Evolutionary conservation across 108 stramenopile genomes (phyloP).

Genomic region (Thalassiosira profunda): DNA sequence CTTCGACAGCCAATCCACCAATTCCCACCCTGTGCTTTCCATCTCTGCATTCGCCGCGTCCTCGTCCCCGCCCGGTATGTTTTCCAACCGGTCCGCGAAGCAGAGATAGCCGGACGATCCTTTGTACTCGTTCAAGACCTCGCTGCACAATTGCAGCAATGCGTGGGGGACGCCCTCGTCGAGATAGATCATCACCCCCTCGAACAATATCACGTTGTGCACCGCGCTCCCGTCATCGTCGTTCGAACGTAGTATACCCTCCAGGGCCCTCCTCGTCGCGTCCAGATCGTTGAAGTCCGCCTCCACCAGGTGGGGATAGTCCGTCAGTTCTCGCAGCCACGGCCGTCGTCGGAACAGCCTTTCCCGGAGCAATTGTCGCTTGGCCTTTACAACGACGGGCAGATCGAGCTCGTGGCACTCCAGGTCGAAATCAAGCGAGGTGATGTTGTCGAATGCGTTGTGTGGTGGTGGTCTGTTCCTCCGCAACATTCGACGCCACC

Average conservation of each 20-base stretch:
- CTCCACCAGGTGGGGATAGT: conserved; percentile 46
- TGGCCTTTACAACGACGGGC: conserved; percentile 62
- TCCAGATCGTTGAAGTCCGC: conserved; percentile 69
- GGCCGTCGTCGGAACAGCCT: conserved; percentile 60
- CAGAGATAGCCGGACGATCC: conserved; percentile 35
- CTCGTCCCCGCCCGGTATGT: conserved; percentile 62
- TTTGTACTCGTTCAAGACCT: conserved; percentile 23
- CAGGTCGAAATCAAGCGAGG: conserved; percentile 17
- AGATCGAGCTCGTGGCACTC: conserved; percentile 70
- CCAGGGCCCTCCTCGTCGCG: conserved; percentile 38
- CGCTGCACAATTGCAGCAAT: conserved; percentile 49
- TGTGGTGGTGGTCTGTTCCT: neutral
- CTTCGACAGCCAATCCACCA: conserved; percentile 62
- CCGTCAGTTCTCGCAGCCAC: conserved; percentile 23
- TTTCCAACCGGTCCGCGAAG: conserved; percentile 78
- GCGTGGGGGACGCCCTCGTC: conserved; percentile 63
- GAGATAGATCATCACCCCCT: conserved; percentile 86
- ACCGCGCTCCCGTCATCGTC: conserved; percentile 9
- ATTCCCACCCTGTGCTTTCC: conserved; percentile 60
- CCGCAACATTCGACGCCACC: neutral
- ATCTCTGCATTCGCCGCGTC: conserved; percentile 43
- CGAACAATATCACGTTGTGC: conserved; percentile 70
- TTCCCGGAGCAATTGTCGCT: conserved; percentile 49
- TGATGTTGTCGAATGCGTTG: conserved; percentile 22
- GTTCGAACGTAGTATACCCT: conserved; percentile 17